A percentile compares a stretch with the other conserved stretches of the same genome.
phyloP scores from a whole-genome alignment of 345 rosid genomes.

The Moricandia arvensis region DNA sequence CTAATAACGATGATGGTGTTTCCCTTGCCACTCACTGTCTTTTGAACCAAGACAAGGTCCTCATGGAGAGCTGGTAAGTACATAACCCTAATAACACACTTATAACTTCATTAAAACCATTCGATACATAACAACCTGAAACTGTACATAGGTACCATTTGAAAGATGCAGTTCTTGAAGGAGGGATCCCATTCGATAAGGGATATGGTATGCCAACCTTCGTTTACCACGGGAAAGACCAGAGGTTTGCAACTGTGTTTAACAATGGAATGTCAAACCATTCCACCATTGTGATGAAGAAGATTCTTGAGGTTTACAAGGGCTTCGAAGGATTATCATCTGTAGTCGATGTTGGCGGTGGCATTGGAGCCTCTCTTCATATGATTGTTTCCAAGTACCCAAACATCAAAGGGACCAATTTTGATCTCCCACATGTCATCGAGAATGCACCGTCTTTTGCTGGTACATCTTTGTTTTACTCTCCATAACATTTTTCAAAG shows the following conservation, averaged over 20 bases:
- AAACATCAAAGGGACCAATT: conserved; percentile 47
- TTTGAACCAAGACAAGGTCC: conserved; percentile 4
- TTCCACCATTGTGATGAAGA: conserved; percentile 45
- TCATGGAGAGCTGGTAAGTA: conserved; percentile 1
- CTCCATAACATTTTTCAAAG: background rate
- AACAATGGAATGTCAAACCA: conserved; percentile 24
- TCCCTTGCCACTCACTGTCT: conserved; percentile 5
- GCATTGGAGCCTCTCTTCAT: conserved; percentile 47
- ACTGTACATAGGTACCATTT: background rate
- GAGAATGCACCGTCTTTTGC: conserved; percentile 18
- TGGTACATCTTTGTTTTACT: background rate
- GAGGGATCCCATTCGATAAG: conserved; percentile 2
- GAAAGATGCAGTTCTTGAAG: conserved; percentile 1
- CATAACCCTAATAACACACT: background rate
- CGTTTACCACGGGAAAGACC: background rate
- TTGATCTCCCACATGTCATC: conserved; percentile 40
- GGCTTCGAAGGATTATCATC: conserved; percentile 50
- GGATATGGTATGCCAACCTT: background rate
- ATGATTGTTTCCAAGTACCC: conserved; percentile 50
- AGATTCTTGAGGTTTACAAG: conserved; percentile 45
- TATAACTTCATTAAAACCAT: too few species aligned
- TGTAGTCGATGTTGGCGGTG: conserved; percentile 70
- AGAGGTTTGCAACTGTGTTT: background rate
- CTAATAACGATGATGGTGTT: background rate
- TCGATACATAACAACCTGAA: background rate